Percentiles rank a stretch among this genome's conserved stretches.
phyloP scores from a whole-genome alignment of 1,284 basidiomycete species.

The Sporisorium exsertum region DNA sequence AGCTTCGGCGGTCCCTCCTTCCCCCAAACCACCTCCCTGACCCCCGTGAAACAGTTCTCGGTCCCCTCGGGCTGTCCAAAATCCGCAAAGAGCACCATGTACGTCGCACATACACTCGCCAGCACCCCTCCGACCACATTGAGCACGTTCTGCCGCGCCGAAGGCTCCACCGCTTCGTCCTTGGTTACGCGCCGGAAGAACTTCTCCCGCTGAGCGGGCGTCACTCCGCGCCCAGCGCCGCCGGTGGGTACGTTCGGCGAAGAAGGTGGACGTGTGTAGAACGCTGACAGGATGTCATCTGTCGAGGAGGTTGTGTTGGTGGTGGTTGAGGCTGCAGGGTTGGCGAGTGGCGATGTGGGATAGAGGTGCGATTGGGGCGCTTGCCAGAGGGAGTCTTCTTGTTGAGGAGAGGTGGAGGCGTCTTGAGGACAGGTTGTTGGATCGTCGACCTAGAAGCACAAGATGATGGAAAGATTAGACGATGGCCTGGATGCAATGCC shows the following conservation, averaged over 20 bases:
- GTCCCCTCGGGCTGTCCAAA: conserved; percentile 18
- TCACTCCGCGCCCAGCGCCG: not conserved
- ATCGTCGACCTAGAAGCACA: conserved; percentile 14
- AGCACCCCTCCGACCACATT: conserved; percentile 32
- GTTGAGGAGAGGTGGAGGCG: not conserved
- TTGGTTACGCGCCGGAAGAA: conserved; percentile 46
- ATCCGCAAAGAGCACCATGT: conserved; percentile 47
- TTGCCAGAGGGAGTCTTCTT: conserved; percentile 18
- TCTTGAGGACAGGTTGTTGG: conserved; percentile 17
- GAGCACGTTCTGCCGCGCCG: conserved; percentile 16
- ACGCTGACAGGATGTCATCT: conserved; percentile 19
- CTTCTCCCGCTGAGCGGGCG: conserved; percentile 17
- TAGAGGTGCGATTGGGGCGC: conserved; percentile 35
- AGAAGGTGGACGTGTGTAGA: conserved; percentile 33
- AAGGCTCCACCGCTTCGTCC: conserved; percentile 25
- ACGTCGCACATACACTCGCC: conserved; percentile 9
- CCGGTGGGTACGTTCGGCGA: not conserved
- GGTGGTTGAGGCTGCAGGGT: not conserved
- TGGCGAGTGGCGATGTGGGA: conserved; percentile 27
- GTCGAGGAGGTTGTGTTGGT: conserved; percentile 2
- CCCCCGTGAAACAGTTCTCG: conserved; percentile 28
- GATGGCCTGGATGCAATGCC: not conserved
- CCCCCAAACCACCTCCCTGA: conserved; percentile 30
- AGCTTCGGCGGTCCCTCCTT: conserved; percentile 27
- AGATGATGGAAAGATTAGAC: not conserved